Percentiles rank a stretch among this genome's conserved stretches.
Evolutionary conservation across 768 basidiomycete species (phyloP).

Genomic region (Lentinula guzmanii): DNA sequence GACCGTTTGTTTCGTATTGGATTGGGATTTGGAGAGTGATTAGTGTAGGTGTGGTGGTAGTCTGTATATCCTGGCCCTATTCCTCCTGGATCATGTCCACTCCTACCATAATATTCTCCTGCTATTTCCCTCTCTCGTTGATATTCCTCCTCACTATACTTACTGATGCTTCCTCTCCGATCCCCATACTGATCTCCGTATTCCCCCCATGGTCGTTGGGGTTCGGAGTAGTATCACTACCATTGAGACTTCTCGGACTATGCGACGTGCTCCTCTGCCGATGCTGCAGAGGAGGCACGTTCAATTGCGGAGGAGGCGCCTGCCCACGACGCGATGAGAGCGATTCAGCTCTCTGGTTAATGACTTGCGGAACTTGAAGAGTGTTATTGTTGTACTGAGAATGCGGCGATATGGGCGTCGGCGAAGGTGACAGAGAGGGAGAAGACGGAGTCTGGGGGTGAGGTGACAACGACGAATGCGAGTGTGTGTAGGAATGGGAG

Average conservation of each 20-base stretch:
- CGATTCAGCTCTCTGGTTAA: constrained; percentile 28
- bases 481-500: constrained; percentile 9
- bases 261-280: constrained; percentile 34
- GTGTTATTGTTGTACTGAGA: background rate
- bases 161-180: background rate
- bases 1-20: background rate
- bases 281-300: constrained; percentile 30
- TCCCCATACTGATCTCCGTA: constrained; percentile 31
- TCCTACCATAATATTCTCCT: background rate
- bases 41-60: background rate
- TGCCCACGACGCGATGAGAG: constrained; percentile 28
- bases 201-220: constrained; percentile 33
- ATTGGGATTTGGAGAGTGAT: constrained; percentile 42
- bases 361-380: constrained; percentile 26
- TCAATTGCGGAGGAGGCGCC: constrained; percentile 27
- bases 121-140: background rate
- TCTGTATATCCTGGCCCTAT: background rate
- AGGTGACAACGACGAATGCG: constrained; percentile 40
- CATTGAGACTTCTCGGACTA: constrained; percentile 13
- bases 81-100: background rate
- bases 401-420: background rate
- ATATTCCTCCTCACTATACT: background rate
- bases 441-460: background rate
- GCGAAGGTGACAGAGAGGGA: background rate
- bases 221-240: constrained; percentile 3